phyloP scores from a whole-genome alignment of 2,329 filamentous ascomycete species.

The Calonectria hongkongensis region DNA sequence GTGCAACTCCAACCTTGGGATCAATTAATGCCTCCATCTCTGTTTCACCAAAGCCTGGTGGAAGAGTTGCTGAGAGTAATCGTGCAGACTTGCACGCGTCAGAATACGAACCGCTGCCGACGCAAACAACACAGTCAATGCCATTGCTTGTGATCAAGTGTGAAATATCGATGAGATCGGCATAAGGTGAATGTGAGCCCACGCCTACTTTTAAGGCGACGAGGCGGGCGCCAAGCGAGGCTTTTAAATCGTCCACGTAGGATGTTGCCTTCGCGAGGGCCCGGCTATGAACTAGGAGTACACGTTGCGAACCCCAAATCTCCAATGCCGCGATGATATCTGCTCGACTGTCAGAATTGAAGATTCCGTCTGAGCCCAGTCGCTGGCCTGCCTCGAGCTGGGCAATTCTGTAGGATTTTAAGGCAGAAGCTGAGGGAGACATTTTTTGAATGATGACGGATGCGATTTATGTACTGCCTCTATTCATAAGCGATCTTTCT shows the following conservation, averaged over 20 bases:
- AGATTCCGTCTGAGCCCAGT: neutral
- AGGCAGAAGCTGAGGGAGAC: neutral
- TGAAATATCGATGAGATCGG: constrained; percentile 4
- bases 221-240: neutral
- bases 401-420: neutral
- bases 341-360: neutral
- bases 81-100: constrained; percentile 21
- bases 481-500: neutral
- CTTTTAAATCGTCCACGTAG: constrained; percentile 1
- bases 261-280: neutral
- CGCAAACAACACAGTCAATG: constrained; percentile 7
- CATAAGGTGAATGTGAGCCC: constrained; percentile 8
- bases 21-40: constrained; percentile 16
- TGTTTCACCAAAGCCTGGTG: constrained; percentile 6
- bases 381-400: neutral
- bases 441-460: neutral
- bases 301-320: neutral
- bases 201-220: neutral
- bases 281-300: constrained; percentile 3
- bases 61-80: neutral
- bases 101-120: constrained; percentile 20
- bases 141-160: neutral
- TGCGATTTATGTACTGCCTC: neutral
- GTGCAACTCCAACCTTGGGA: neutral
- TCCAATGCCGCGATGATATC: neutral